Base-by-base conservation (phyloP, 1,284 basidiomycete species). In the Puccinia triticina region DNA sequence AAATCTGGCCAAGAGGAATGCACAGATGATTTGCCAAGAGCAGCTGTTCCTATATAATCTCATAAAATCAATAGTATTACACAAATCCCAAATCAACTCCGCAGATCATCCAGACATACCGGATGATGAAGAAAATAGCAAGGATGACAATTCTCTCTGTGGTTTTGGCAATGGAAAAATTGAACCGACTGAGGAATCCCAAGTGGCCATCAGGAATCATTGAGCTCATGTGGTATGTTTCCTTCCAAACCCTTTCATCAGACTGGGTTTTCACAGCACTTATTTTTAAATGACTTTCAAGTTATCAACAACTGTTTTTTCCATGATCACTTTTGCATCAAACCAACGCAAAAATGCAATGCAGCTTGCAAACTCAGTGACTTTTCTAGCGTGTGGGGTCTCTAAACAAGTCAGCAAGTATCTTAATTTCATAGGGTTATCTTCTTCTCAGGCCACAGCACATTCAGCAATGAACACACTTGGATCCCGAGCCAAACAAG, bases 321-420 rank as follows among this genome's bases (percentile, higher is more conserved):
- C 67, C 1, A 69, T 69, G 67, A 40, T 69, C 3, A 32, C 32
- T n/a, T 69, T 46, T 46, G 40, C 37, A 40, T 32, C 67, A 23
- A 69, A 69, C 26, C 40, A 16, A 32, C 73, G 34, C 11, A 48
- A 55, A 32, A 57, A 59, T 37, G 73, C 29, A 11, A 32, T 75
- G 11, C 73, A 75, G 53, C 26, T 75, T 2, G 23, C 18, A 50
- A 75, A 75, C 37, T 75, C 34, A 2, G 37, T 59, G 1, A 57
- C 53, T 18, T 57, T 75, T n/a, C 46, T 75, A 2, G 73, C 73
- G 7, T 75, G 73, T 59, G 73, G 73, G 21, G 73, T 57, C 29
- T 26, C 46, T 18, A 18, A 75, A 18, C 53, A 40, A 46, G 50
- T 75, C 26, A 75, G 53, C 26, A 23, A 16, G 3, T 50, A 55